These are phyloP conservation scores for Colletotrichum tropicale DNA, from an alignment of 2,329 filamentous ascomycete species.

Conservation along the genomic window DNA sequence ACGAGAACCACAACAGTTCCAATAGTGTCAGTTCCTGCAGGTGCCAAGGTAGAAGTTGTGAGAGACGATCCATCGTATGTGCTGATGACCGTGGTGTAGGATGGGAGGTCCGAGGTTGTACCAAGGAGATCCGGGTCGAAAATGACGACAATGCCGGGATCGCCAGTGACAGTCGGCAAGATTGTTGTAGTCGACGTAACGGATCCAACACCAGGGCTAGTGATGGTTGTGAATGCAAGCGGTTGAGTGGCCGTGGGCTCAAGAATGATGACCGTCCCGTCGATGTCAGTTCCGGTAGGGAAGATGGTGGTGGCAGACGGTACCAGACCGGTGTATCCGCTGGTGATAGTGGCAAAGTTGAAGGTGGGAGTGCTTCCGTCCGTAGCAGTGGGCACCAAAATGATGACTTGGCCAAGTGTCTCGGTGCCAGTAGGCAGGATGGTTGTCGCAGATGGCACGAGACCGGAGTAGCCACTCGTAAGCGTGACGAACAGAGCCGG, in stretches of 20 bases:
- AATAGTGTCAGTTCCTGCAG: not conserved
- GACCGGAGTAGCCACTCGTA: not conserved
- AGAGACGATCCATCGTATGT: not conserved
- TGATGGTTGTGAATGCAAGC: not conserved
- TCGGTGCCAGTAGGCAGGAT: not conserved
- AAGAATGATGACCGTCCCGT: not conserved
- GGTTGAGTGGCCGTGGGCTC: not conserved
- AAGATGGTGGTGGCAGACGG: not conserved
- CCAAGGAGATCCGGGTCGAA: not conserved
- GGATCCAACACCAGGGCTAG: not conserved
- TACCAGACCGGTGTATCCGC: not conserved
- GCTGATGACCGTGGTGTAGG: not conserved
- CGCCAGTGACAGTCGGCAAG: not conserved
- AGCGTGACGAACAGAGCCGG: not conserved
- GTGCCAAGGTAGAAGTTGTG: not conserved
- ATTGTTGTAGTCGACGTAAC: not conserved
- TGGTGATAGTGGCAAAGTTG: not conserved
- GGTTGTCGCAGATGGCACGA: not conserved
- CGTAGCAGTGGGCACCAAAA: not conserved
- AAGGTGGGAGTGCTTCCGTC: not conserved
- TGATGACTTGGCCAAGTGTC: not conserved
- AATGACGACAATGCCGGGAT: not conserved
- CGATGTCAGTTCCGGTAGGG: not conserved
- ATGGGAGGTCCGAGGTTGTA: not conserved
- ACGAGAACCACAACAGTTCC: not conserved